Evolutionary conservation across 495 filamentous ascomycete species (phyloP), one percentile per base, ranked within the genome.

Genomic region (Podospora tetraspora): DNA sequence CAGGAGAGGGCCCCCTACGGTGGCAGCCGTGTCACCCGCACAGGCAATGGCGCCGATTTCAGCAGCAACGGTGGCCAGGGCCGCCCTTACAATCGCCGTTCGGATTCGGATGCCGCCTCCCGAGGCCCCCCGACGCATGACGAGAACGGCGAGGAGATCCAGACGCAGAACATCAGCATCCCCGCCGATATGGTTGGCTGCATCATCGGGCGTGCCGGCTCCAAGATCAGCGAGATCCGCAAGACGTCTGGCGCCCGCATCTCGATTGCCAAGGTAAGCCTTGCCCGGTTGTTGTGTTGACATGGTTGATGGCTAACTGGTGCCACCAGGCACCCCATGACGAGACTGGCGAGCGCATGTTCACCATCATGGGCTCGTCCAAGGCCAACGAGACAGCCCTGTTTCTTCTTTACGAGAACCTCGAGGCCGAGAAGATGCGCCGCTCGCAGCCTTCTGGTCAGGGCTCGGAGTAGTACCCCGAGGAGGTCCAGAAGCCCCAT

Each of bases 161-260:
- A 97, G 80, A 99, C 95, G 7, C 96, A 99, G 75, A 98, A 98
- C 80, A 99, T 99, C 83, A 97, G 93, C 81, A 99, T 99, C 74
- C 95, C 95, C 32, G 91, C 95, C 24, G 95, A 99, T 81, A 99
- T 99, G 95, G 95, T 99, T 80, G 95, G 95, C 66, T 99, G 95
- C 82, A 99, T 99, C 82, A 99, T 99, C 77, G 95, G 95, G 67
- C 89, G 93, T 65, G 92, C 82, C 58, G 95, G 95, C 65, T 91
- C 85, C 83, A 99, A 98, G 86, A 99, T 99, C 75, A 96, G 91
- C 75, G 95, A 99, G 80, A 99, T 99, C 73, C 89, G 95, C 74
- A 93, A 96, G 81, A 93, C 88, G 66, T 99, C 95, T 70, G 94
- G 94, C 65, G 95, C 95, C 65, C 90, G 93, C 70, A 99, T 99